These are phyloP conservation scores for Desmodesmus armatus DNA, from an alignment of 139 green algal species.

Conservation along the genomic window DNA sequence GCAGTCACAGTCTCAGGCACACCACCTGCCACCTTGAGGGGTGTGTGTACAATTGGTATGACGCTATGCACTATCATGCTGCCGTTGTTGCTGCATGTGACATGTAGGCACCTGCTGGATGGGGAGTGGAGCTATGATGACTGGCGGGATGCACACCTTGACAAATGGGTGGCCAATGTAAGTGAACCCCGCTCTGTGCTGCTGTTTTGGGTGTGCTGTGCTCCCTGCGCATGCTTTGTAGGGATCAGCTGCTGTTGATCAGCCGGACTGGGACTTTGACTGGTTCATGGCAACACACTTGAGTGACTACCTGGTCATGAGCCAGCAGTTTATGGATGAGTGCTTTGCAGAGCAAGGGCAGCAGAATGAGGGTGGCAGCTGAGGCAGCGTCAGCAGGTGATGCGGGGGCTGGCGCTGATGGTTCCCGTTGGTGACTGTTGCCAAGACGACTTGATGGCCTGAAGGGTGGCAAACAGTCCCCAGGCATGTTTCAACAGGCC, in stretches of 20 bases:
- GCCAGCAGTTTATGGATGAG: conserved; percentile 42
- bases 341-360: conserved; percentile 25
- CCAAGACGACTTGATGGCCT: neutral
- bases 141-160: conserved; percentile 59
- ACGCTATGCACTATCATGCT: neutral
- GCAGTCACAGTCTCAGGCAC: no score
- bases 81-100: neutral
- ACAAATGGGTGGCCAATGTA: conserved; percentile 49
- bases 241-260: conserved; percentile 43
- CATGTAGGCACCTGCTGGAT: conserved; percentile 53
- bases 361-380: conserved; percentile 12
- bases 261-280: conserved; percentile 43
- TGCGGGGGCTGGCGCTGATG: neutral
- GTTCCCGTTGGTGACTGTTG: no score
- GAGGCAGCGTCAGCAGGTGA: no score
- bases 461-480: neutral
- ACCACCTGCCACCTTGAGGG: no score
- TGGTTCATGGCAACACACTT: conserved; percentile 42
- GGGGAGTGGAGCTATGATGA: conserved; percentile 70
- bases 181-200: neutral
- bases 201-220: neutral
- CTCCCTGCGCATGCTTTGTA: conserved; percentile 14
- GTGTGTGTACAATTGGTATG: neutral
- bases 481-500: neutral
- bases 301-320: conserved; percentile 47